These are phyloP conservation scores for Kodamaea ohmeri DNA, from an alignment of 1,139 yeast genomes.

Conservation along the genomic window DNA sequence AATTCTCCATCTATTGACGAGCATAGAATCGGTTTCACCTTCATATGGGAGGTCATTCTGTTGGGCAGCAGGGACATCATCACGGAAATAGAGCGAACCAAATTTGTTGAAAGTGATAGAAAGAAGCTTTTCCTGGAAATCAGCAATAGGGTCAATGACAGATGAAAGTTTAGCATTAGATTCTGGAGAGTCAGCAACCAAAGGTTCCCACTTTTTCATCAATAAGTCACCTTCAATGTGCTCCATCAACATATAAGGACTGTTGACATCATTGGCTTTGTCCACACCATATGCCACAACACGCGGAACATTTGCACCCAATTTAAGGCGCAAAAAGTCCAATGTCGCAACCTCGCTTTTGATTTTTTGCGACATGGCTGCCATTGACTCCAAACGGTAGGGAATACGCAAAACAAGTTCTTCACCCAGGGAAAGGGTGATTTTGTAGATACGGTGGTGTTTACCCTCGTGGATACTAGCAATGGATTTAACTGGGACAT, in stretches of 20 bases:
- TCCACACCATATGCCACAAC: slow-evolving; percentile 71
- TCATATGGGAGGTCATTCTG: slow-evolving; percentile 56
- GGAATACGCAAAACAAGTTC: slow-evolving; percentile 80
- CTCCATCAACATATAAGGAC: slow-evolving; percentile 82
- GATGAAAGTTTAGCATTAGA: slow-evolving; percentile 46
- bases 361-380: slow-evolving; percentile 62
- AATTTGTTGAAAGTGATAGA: slow-evolving; percentile 60
- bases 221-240: slow-evolving; percentile 72
- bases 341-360: slow-evolving; percentile 92
- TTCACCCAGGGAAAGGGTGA: slow-evolving; percentile 60
- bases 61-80: slow-evolving; percentile 50
- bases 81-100: slow-evolving; percentile 78
- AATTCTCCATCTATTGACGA: slow-evolving; percentile 75
- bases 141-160: slow-evolving; percentile 62
- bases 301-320: slow-evolving; percentile 62
- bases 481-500: slow-evolving; percentile 61
- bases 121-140: slow-evolving; percentile 53
- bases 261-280: slow-evolving; percentile 56
- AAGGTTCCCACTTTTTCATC: slow-evolving; percentile 91
- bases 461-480: slow-evolving; percentile 91
- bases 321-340: slow-evolving; percentile 65
- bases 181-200: slow-evolving; percentile 39
- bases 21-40: slow-evolving; percentile 54
- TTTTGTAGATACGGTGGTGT: slow-evolving; percentile 81
- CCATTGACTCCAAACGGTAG: slow-evolving; percentile 65